These are phyloP conservation scores for Trametes hirsuta DNA, from an alignment of 1,284 basidiomycete genomes.

Conservation along the genomic window DNA sequence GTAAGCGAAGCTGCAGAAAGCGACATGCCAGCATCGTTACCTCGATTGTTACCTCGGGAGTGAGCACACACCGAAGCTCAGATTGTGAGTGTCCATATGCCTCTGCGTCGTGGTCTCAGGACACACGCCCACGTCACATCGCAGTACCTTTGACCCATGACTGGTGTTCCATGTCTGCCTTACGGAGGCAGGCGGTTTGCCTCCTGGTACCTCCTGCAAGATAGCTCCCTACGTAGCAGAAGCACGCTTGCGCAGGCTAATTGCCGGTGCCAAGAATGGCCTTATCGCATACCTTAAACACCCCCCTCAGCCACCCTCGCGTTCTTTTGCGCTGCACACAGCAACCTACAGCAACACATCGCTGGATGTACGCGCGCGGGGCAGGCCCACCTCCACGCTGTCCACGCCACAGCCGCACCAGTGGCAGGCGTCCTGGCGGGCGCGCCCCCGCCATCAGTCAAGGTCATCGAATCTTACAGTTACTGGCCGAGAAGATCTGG, in stretches of 20 bases:
- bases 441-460: not conserved
- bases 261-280: not conserved
- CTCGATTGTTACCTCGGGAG: not conserved
- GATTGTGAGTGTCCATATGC: conserved; percentile 2
- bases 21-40: not conserved
- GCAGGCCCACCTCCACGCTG: conserved; percentile 4
- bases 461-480: not conserved
- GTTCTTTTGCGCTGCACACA: not conserved
- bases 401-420: not conserved
- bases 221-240: not conserved
- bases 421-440: not conserved
- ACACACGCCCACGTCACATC: not conserved
- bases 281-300: not conserved
- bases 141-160: not conserved
- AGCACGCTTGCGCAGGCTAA: not conserved
- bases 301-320: not conserved
- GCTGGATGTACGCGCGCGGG: not conserved
- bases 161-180: not conserved
- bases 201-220: not conserved
- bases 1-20: not conserved
- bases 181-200: not conserved
- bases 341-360: not conserved
- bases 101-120: not conserved
- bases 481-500: not conserved
- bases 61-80: not conserved